Evolutionary conservation across 139 green algal genomes (phyloP), one percentile per base, ranked within the genome.

Genomic region (Closterium sp.): DNA sequence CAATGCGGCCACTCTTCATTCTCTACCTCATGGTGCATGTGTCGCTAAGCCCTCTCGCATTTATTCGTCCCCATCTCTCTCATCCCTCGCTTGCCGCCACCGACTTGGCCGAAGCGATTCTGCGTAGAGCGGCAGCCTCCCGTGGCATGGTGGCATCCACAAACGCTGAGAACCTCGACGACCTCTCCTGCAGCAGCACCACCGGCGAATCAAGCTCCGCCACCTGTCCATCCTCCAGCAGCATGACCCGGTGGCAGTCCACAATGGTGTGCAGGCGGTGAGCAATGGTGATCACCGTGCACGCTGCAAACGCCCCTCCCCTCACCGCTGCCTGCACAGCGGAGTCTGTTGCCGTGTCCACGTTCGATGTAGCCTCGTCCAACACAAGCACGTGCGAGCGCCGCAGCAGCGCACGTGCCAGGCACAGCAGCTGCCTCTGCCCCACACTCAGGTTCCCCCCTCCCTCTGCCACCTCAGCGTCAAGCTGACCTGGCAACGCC

Each of bases 361-460:
- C 97, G 34, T 94, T 95, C 17, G 97, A 96, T 30, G 98, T 99
- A 0, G 98, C 98, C 95, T 99, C 98, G 91, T 99, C 98, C 88
- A 98, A 24, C 85, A 87, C 85, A 17, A 87, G 85, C 85, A 87
- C 85, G 21, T 31, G 85, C 85, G 85, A 30, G 85, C 85, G 32
- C 27, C 91, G 1, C 86, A 99, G 96, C 93, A 99, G 95, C 0
- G 98, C 97, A 28, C 98, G 95, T 9, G 97, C 97, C 94, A 99
- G 96, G 87, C 97, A 97, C 34, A 99, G 93, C 88, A 99, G 97
- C 96, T 99, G 98, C 87, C 97, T 96, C 96, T 99, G 97, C 2
- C 98, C 98, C 32, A 96, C 92, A 9, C 91, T 96, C 86, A 99
- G 97, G 94, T 98, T 98, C 29, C 94, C 95, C 79, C 98, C 98